Evolutionary conservation across 371 early-diverging fungal species (phyloP), one percentile per base, ranked within the genome.

Genomic region (Circinella umbellata): DNA sequence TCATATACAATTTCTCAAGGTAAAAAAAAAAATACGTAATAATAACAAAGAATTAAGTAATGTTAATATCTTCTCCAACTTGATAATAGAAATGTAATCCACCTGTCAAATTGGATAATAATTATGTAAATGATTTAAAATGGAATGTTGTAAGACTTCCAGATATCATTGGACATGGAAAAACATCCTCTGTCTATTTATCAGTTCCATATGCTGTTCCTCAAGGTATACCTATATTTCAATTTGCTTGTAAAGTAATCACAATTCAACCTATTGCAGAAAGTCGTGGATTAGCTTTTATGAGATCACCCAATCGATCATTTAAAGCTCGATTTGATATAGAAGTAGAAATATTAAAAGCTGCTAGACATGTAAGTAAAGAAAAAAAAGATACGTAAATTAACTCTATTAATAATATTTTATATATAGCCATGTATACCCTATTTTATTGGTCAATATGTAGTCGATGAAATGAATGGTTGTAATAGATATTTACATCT

Each of bases 161-260:
- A 15, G 10, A 36, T 4, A 48, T 51, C 0, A 51, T 64, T 17
- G 35, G 48, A 5, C 51, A 13, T 15, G 17, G 13, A 7, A 18
- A 53, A 53, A 54, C 20, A 39, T 0, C 3, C 14, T 46, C 35
- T 37, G 42, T 7, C 4, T 36, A 66, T 17, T 15, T 11, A 13
- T n/a, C 42, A 11, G 13, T 66, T 14, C 14, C 49, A 9, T 42
- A 39, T 27, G 66, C 57, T 2, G 17, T 55, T 4, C 57, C 57
- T 34, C 7, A 36, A 20, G 38, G 51, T 15, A 35, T 36, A 20
- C 55, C n/a, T 7, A 15, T 6, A 0, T 55, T 15, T 18, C 69
- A 61, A 3, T 13, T 68, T 15, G 69, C 63, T 36, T 68, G 69
- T 48, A 68, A 68, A 39, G 14, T 68, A 17, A 49, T 36, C 1